Evolutionary conservation across 139 green algal genomes (phyloP).

Genomic region (Astrephomene gubernaculifera): DNA sequence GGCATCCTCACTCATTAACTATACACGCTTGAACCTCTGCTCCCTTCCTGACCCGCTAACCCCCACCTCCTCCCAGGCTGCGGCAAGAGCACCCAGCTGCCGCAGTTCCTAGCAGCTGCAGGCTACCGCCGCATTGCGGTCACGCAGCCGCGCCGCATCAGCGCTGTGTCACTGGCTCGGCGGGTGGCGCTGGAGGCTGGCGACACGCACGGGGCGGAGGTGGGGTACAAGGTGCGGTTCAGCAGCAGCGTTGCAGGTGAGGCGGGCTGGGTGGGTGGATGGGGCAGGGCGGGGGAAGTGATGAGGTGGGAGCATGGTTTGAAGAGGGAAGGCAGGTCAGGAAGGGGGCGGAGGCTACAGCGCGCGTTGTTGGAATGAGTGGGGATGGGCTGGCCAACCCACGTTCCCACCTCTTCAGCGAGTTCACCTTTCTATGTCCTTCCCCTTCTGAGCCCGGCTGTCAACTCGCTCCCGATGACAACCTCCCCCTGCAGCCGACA

Average conservation of each 20-base stretch:
- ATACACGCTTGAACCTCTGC: background rate
- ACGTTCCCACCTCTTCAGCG: background rate
- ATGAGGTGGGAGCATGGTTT: background rate
- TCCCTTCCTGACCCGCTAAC: background rate
- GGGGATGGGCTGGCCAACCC: background rate
- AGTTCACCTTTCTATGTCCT: background rate
- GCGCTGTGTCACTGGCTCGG: constrained; percentile 71
- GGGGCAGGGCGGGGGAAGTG: too few species aligned
- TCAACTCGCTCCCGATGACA: background rate
- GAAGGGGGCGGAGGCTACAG: background rate
- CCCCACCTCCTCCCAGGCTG: constrained; percentile 58
- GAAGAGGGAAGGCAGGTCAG: background rate
- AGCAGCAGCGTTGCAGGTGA: constrained; percentile 62
- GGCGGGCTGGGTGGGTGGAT: background rate
- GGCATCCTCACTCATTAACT: too few species aligned
- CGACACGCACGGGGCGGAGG: constrained; percentile 63
- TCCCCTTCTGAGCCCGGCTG: background rate
- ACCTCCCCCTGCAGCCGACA: background rate
- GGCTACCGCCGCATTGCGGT: constrained; percentile 51
- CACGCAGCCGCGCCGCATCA: constrained; percentile 82
- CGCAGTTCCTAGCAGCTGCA: constrained; percentile 74
- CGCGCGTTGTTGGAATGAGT: background rate
- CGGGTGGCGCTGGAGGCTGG: constrained; percentile 18
- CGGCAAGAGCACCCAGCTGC: constrained; percentile 88
- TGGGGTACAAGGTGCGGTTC: constrained; percentile 68